Percentiles rank a stretch among this genome's conserved stretches.
Evolutionary conservation across 2,329 filamentous ascomycete species (phyloP).

Genomic region (Arachnomyces sp.): DNA sequence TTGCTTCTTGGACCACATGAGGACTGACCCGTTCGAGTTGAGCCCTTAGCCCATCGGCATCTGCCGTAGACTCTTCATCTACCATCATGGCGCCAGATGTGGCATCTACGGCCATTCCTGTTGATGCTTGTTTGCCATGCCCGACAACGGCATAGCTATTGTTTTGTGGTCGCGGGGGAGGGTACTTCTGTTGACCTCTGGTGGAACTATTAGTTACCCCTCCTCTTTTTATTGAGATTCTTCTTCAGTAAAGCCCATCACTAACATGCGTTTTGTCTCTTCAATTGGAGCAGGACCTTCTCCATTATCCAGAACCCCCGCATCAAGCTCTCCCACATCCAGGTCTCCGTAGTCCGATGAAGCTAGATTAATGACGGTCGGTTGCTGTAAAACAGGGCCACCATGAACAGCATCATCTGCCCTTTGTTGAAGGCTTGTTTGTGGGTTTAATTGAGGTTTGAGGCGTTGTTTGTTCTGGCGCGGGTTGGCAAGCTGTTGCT

Average conservation of each 20-base stretch:
- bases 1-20: not conserved
- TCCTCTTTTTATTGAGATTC: not conserved
- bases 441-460: not conserved
- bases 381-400: no score
- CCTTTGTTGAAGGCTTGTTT: conserved; percentile 2
- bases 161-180: no score
- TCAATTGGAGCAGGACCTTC: conserved; percentile 17
- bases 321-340: conserved; percentile 38
- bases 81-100: no score
- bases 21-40: not conserved
- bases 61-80: not conserved
- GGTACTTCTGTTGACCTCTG: no score
- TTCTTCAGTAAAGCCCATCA: conserved; percentile 1
- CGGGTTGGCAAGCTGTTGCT: conserved; percentile 14
- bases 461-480: not conserved
- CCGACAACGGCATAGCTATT: no score
- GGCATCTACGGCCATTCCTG: no score
- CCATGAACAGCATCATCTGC: no score
- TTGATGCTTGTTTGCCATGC: no score
- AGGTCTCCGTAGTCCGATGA: conserved; percentile 35
- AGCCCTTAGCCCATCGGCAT: not conserved
- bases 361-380: conserved; percentile 13
- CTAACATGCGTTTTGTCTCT: conserved; percentile 9
- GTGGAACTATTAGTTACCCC: not conserved
- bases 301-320: conserved; percentile 35